Percentiles rank a stretch among this genome's conserved stretches.
phyloP scores from a whole-genome alignment of 1,284 basidiomycete species.

The Stereum hirsutum region DNA sequence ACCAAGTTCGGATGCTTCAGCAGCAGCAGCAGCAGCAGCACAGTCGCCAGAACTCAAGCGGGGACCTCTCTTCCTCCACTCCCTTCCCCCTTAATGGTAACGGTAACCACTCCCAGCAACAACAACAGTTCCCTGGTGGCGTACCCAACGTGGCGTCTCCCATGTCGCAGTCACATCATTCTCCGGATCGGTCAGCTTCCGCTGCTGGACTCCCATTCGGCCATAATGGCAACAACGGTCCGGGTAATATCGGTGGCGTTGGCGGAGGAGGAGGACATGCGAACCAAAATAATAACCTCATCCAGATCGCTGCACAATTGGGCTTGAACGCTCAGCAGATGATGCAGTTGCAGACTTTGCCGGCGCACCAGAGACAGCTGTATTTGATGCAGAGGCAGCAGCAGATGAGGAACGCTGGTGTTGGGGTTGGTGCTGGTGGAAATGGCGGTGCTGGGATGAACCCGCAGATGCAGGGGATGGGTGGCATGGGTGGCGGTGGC shows the following conservation, averaged over 20 bases:
- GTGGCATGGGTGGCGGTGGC: background rate
- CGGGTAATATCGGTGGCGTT: no score
- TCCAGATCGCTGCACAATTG: no score
- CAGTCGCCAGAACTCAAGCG: slow-evolving; percentile 12
- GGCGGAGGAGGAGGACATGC: no score
- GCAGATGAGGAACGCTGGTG: slow-evolving; percentile 17
- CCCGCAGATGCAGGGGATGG: background rate
- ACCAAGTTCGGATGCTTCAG: slow-evolving; percentile 4
- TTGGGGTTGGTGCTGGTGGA: no score
- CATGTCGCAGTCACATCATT: slow-evolving; percentile 10
- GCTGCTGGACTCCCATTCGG: no score
- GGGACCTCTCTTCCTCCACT: no score
- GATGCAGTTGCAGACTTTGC: slow-evolving; percentile 15
- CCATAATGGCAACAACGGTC: background rate
- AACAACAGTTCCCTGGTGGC: no score
- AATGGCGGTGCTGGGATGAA: no score
- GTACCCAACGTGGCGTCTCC: background rate
- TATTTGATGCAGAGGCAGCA: slow-evolving; percentile 23
- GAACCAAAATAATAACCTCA: no score
- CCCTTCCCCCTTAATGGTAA: background rate
- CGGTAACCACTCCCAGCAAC: background rate
- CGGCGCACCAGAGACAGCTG: slow-evolving; percentile 23
- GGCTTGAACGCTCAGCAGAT: slow-evolving; percentile 20
- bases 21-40: slow-evolving; percentile 21
- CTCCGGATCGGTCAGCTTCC: no score